A percentile compares a stretch with the other conserved stretches of the same genome.
These are phyloP conservation scores for Rhexocercosporidium sp. DNA, from an alignment of 2,329 filamentous ascomycete genomes.

Conservation along the genomic window DNA sequence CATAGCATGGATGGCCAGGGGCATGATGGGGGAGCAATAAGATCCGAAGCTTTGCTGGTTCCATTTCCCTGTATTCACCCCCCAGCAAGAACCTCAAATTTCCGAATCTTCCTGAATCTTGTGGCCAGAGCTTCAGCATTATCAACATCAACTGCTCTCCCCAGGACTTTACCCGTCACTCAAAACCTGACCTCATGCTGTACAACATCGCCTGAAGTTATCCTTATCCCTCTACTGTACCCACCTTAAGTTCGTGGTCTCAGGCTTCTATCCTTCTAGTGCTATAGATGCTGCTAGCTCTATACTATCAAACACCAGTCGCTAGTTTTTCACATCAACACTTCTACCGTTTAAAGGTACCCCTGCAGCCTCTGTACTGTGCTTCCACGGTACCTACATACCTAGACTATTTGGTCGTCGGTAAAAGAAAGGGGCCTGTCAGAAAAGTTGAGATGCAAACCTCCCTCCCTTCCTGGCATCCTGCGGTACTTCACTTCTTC, in stretches of 20 bases:
- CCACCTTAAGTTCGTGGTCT: neutral
- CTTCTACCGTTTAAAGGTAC: neutral
- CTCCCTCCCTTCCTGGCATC: too few relatives aligned
- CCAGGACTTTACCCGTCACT: neutral
- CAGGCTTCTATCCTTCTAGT: neutral
- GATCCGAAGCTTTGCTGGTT: too few relatives aligned
- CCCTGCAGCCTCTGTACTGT: neutral
- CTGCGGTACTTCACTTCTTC: too few relatives aligned
- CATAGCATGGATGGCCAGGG: neutral
- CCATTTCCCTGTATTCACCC: neutral
- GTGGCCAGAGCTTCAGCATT: neutral
- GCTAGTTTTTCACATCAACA: conserved; percentile 18
- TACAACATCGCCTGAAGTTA: neutral
- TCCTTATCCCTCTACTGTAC: neutral
- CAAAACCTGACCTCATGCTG: neutral
- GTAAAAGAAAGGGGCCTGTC: too few relatives aligned
- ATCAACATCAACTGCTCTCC: neutral
- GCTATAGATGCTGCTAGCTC: neutral
- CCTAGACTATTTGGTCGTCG: too few relatives aligned
- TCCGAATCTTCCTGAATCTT: conserved; percentile 1
- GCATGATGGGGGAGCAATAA: too few relatives aligned
- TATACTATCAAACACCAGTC: neutral
- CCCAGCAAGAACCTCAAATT: conserved; percentile 4
- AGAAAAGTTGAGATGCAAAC: too few relatives aligned
- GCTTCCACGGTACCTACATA: too few relatives aligned